A percentile compares a stretch with the other conserved stretches of the same genome.
Evolutionary conservation across 202 grass and related monocot genomes (phyloP).

Genomic region (Musa balbisiana): DNA sequence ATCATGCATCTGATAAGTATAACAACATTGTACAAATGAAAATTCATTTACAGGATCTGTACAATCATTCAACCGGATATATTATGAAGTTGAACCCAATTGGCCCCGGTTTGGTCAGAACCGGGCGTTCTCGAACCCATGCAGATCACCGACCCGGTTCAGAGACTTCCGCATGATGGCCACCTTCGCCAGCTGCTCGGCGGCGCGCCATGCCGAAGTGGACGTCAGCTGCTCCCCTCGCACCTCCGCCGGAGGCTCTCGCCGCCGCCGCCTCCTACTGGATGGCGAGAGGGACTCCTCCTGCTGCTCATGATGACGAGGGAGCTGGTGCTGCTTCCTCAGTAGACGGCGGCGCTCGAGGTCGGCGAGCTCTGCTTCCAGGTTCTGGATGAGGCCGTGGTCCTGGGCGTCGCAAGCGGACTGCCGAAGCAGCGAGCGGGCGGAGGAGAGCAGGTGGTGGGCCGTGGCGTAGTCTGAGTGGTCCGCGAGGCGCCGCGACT

Average conservation of each 20-base stretch:
- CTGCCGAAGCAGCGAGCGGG: constrained; percentile 43
- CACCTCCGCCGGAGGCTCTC: constrained; percentile 16
- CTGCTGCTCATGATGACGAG: background rate
- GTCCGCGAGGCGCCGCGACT: constrained; percentile 63
- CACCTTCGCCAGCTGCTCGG: constrained; percentile 92
- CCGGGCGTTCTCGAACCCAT: constrained; percentile 96
- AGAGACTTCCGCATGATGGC: constrained; percentile 89
- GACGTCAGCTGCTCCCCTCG: constrained; percentile 54
- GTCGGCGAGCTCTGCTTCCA: constrained; percentile 61
- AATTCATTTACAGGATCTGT: too few species aligned
- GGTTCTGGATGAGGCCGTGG: constrained; percentile 48
- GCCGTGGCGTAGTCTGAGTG: constrained; percentile 60
- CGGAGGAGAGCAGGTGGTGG: constrained; percentile 60
- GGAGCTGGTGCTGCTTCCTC: constrained; percentile 15
- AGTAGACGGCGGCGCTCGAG: constrained; percentile 41
- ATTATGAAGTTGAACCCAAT: too few species aligned
- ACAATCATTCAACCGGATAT: too few species aligned
- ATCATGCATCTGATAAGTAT: too few species aligned
- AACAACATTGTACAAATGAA: too few species aligned
- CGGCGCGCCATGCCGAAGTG: constrained; percentile 79
- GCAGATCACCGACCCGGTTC: constrained; percentile 78
- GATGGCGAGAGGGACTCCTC: constrained; percentile 17
- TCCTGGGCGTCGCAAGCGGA: constrained; percentile 20
- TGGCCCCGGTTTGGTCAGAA: constrained; percentile 28
- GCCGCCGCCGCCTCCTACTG: constrained; percentile 19